These are phyloP conservation scores for Cochlearia excelsa DNA, from an alignment of 345 rosid genomes.

Conservation along the genomic window DNA sequence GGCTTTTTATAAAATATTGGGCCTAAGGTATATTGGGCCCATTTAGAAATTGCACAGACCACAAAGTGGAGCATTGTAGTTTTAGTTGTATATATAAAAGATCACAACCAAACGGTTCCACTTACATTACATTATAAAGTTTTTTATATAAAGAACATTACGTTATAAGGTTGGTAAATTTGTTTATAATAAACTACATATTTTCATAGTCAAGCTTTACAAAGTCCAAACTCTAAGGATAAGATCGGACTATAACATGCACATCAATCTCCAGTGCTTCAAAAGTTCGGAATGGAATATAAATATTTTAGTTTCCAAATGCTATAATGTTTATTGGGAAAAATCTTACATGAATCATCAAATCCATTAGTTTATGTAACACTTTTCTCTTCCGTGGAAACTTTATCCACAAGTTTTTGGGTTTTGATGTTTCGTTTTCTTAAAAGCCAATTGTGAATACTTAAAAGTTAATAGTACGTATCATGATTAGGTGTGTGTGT, in stretches of 20 bases:
- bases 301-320: constrained; percentile 9
- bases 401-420: constrained; percentile 31
- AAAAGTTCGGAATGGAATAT: constrained; percentile 24
- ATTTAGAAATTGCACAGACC: too few relatives aligned
- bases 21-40: too few relatives aligned
- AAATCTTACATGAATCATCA: constrained; percentile 36
- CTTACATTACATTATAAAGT: too few relatives aligned
- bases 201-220: too few relatives aligned
- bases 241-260: not conserved
- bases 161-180: too few relatives aligned
- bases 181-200: too few relatives aligned
- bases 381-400: constrained; percentile 24
- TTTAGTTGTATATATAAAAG: too few relatives aligned
- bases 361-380: constrained; percentile 31
- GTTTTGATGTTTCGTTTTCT: constrained; percentile 33
- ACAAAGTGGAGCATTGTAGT: too few relatives aligned
- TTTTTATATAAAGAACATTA: too few relatives aligned
- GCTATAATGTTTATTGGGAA: not conserved
- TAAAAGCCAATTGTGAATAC: constrained; percentile 34
- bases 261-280: constrained; percentile 30
- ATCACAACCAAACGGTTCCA: too few relatives aligned
- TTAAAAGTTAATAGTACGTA: not conserved
- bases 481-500: constrained; percentile 7
- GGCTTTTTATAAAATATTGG: too few relatives aligned
- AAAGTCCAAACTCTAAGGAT: too few relatives aligned